Percentiles rank a stretch among this genome's conserved stretches.
Conservation (phyloP, 2,329 filamentous ascomycete genomes). For the Fusarium anthophilum region DNA sequence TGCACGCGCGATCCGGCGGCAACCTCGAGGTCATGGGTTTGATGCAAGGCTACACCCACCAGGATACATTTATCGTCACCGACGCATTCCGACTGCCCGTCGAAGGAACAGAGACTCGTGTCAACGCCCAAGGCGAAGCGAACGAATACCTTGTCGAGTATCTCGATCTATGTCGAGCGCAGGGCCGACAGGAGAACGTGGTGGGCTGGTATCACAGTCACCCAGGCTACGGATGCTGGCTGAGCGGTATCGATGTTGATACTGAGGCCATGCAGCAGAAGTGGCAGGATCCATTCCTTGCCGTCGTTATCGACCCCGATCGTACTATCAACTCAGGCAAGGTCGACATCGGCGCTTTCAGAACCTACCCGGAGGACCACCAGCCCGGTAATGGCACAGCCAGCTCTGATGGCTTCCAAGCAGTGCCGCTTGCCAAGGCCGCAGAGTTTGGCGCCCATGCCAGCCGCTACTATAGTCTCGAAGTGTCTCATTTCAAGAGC, state of each 20-base stretch:
- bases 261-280: conserved; percentile 88
- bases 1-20: conserved; percentile 96
- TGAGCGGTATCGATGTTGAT: conserved; percentile 92
- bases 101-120: conserved; percentile 97
- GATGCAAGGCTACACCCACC: conserved; percentile 94
- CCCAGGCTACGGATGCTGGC: conserved; percentile 97
- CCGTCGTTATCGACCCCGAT: conserved; percentile 95
- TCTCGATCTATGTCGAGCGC: conserved; percentile 78
- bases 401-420: conserved; percentile 69
- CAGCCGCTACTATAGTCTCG: conserved; percentile 88
- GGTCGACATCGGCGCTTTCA: conserved; percentile 96
- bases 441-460: conserved; percentile 96
- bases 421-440: conserved; percentile 90
- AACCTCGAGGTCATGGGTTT: conserved; percentile 95
- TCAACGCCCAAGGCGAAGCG: conserved; percentile 94
- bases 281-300: conserved; percentile 90
- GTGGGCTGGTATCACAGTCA: conserved; percentile 99
- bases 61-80: conserved; percentile 88
- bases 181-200: conserved; percentile 84
- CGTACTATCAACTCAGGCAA: conserved; percentile 94
- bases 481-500: conserved; percentile 94
- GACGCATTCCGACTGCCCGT: conserved; percentile 94
- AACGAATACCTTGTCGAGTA: conserved; percentile 98
- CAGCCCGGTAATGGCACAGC: conserved; percentile 54
- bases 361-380: conserved; percentile 84